Base-by-base conservation (phyloP, 352 stramenopile genomes). In the Pythium apleroticum region DNA sequence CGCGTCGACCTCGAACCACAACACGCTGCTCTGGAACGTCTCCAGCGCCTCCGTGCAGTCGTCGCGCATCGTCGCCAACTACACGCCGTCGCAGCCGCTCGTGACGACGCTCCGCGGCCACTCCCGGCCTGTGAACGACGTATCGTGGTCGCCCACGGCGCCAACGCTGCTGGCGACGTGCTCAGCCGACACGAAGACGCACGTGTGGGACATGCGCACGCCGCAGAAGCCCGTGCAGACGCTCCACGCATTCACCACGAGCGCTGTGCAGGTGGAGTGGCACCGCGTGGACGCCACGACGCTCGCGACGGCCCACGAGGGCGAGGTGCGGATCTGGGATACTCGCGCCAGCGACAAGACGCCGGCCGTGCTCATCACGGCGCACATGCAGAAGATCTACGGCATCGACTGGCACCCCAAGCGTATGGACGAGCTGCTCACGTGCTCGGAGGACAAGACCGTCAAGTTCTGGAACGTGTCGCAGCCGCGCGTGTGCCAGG, bases 311-410 rank as follows among this genome's bases (percentile, higher is more conserved):
- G 82, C 85, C 11, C 86, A 95, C 62, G 85, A 91, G 52, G 82
- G 84, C 52, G 85, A 93, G 50, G 85, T 93, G 37, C 73, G 82
- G 25, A 71, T 95, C 3, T 95, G 86, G 86, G 86, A 95, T 64
- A 80, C 85, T 15, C 78, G 86, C 28, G 70, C 72, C 1, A 80
- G 79, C 60, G 75, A 81, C 61, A 78, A 79, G 22, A 71, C 73
- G 6, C 81, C 85, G 0, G 78, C 73, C 14, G 80, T 76, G 39
- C 65, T 81, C 28, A 90, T 95, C 63, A 89, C 81, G 0, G 86
- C 84, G 20, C 86, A 93, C 60, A 89, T 91, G 81, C 86, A 95
- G 46, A 90, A 89, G 64, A 91, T 95, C 70, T 86, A 89, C 56
- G 82, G 78, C 3, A 65, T 95, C 7, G 85, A 93, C 63, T 95